phyloP scores from a whole-genome alignment of 768 basidiomycete genomes.

The Neoboletus brunneissimus region DNA sequence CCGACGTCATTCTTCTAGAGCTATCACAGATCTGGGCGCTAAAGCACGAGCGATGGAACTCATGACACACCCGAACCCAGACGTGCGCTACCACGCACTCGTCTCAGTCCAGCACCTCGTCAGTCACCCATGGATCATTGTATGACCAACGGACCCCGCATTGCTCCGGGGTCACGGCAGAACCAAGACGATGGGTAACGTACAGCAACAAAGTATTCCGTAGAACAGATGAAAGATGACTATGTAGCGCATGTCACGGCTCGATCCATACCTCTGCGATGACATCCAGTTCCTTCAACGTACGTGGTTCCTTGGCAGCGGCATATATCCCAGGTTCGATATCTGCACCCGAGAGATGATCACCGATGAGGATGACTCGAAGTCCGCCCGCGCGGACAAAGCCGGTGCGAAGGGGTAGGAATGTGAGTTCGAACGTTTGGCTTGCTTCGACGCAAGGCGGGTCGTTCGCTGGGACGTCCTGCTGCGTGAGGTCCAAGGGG shows the following conservation, averaged over 20 bases:
- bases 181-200: neutral
- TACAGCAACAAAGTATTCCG: slow-evolving; percentile 1
- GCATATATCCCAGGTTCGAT: slow-evolving; percentile 19
- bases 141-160: slow-evolving; percentile 7
- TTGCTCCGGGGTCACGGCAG: neutral
- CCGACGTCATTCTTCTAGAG: slow-evolving; percentile 38
- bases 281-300: slow-evolving; percentile 68
- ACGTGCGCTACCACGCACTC: slow-evolving; percentile 91
- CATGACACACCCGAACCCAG: slow-evolving; percentile 83
- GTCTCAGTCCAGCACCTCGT: slow-evolving; percentile 89
- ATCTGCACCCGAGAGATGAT: slow-evolving; percentile 44
- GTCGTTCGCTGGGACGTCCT: slow-evolving; percentile 3
- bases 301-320: slow-evolving; percentile 39
- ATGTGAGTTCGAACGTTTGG: slow-evolving; percentile 64
- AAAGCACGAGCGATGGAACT: slow-evolving; percentile 89
- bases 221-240: slow-evolving; percentile 13
- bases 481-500: slow-evolving; percentile 36
- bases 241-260: slow-evolving; percentile 22
- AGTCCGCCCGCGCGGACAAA: slow-evolving; percentile 67
- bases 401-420: slow-evolving; percentile 55
- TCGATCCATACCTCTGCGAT: slow-evolving; percentile 70
- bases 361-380: slow-evolving; percentile 62
- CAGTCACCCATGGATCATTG: slow-evolving; percentile 80
- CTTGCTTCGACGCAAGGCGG: slow-evolving; percentile 36
- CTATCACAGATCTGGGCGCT: slow-evolving; percentile 79